Evolutionary conservation across 2,329 filamentous ascomycete species (phyloP), one percentile per base, ranked within the genome.

Genomic region (Colletotrichum navitas): DNA sequence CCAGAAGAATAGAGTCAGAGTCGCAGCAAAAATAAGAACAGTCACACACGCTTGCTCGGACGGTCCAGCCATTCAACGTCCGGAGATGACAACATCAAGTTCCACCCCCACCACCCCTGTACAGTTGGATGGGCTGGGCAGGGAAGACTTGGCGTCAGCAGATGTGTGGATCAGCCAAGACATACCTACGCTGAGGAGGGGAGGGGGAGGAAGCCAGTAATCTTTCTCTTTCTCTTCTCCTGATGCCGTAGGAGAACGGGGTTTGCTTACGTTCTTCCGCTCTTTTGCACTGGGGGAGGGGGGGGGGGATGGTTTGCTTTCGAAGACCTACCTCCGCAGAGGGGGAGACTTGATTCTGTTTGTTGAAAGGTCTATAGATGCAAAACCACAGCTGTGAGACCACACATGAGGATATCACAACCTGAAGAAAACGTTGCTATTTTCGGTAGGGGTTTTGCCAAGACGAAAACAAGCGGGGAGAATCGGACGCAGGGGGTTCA

Each of bases 161-260:
- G 65, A 71, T 68, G 65, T 68, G 68, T 71, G 68, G 68, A 71
- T 68, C 52, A 71, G 68, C 68, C 68, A 71, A 71, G 68, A 68
- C 59, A 41, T 32, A 47, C 47, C 26, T n/a, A 52, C 55, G 24
- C 47, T 47, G 54, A 39, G 41, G 62, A 55, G 54, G 51, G 36
- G 16, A 36, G 58, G 52, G 16, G 29, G 29, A 29, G 29, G 29
- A 5, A 18, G n/a, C 5, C 36, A 29, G 24, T 36, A 58, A 1
- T 41, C 14, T 34, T 60, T 68, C 7, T 8, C 7, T 43, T 18
- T 43, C 41, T 21, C 41, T 43, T 21, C 45, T 39, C 29, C 36
- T 34, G 21, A 45, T 55, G 51, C 45, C 36, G 29, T 39, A n/a
- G 41, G 21, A 21, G 34, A 10, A 24, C 18, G 55, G 5, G 3